Evolutionary conservation across 768 basidiomycete genomes (phyloP).

Genomic region (Lactarius indigo): DNA sequence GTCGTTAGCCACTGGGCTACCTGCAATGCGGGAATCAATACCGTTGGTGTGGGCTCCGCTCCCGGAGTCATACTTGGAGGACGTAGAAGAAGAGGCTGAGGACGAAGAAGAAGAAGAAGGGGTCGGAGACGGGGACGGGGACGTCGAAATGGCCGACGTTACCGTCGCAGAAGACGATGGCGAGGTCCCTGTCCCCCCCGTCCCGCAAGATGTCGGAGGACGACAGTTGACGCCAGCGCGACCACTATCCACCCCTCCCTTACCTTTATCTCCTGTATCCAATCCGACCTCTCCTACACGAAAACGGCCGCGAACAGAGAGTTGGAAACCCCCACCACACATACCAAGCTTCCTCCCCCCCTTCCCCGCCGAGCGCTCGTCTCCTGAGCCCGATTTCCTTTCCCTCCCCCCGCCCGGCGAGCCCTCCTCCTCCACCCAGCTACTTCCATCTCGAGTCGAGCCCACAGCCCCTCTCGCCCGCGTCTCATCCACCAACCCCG

Average conservation of each 20-base stretch:
- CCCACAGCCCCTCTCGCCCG: constrained; percentile 39
- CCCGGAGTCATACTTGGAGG: constrained; percentile 29
- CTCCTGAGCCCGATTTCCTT: constrained; percentile 33
- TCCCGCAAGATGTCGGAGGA: constrained; percentile 16
- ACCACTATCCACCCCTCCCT: constrained; percentile 37
- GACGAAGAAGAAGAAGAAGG: constrained; percentile 32
- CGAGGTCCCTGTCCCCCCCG: constrained; percentile 18
- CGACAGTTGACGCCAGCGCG: constrained; percentile 24
- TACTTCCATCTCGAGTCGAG: constrained; percentile 36
- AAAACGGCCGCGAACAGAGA: constrained; percentile 53
- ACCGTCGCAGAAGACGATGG: constrained; percentile 15
- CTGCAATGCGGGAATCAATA: constrained; percentile 53
- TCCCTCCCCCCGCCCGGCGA: constrained; percentile 37
- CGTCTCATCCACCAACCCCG: constrained; percentile 43
- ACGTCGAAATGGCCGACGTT: constrained; percentile 23
- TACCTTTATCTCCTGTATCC: constrained; percentile 56
- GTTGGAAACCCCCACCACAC: constrained; percentile 60
- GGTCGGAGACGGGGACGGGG: constrained; percentile 21
- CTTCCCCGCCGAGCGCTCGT: constrained; percentile 45
- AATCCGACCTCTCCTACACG: constrained; percentile 54
- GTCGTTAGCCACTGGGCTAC: constrained; percentile 54
- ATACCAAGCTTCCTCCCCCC: constrained; percentile 68
- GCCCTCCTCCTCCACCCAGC: constrained; percentile 35
- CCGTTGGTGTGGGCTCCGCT: constrained; percentile 42
- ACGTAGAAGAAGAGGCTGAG: constrained; percentile 35